Evolutionary conservation across 2,329 filamentous ascomycete species (phyloP).

Genomic region (Colletotrichum endophyticum): DNA sequence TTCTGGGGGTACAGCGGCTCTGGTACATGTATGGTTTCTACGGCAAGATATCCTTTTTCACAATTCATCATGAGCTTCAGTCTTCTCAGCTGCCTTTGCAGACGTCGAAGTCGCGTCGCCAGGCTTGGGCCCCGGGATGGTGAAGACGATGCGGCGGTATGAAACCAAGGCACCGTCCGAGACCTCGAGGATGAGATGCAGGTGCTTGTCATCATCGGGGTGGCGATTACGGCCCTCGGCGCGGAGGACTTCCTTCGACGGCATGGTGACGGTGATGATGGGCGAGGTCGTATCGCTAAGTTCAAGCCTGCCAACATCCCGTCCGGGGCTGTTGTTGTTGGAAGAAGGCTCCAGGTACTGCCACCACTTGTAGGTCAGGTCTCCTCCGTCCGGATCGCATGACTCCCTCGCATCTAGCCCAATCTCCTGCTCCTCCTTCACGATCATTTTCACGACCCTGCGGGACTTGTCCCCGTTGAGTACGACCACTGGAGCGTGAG

Average conservation of each 20-base stretch:
- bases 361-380: conserved; percentile 22
- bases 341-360: conserved; percentile 20
- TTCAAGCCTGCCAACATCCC: neutral
- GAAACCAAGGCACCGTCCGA: neutral
- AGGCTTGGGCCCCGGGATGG: neutral
- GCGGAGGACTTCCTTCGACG: neutral
- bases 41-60: neutral
- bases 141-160: conserved; percentile 1
- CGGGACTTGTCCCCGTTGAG: conserved; percentile 25
- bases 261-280: conserved; percentile 1
- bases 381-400: conserved; percentile 22
- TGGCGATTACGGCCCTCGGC: neutral
- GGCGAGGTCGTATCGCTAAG: neutral
- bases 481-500: conserved; percentile 17
- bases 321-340: neutral
- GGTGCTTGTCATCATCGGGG: neutral
- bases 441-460: conserved; percentile 16
- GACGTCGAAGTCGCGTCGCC: neutral
- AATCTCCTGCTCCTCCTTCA: conserved; percentile 12
- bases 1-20: neutral
- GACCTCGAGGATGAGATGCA: conserved; percentile 9
- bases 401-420: conserved; percentile 18
- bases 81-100: neutral
- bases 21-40: neutral
- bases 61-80: neutral